Evolutionary conservation across 768 basidiomycete species (phyloP).

Genomic region (Kondoa malvinella): DNA sequence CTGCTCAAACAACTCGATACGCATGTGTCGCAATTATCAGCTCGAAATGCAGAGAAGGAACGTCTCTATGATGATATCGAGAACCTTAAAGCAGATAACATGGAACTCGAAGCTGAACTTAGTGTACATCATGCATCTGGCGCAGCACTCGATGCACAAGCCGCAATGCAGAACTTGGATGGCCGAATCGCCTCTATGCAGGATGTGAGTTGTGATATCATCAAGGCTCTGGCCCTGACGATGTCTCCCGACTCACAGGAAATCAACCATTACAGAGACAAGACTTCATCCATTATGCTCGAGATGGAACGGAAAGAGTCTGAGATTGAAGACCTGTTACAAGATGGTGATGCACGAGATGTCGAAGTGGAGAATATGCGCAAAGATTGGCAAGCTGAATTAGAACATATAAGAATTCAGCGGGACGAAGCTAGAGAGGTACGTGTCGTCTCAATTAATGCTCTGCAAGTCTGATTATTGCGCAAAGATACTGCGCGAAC

Average conservation of each 20-base stretch:
- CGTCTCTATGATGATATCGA: slow-evolving; percentile 41
- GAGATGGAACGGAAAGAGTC: slow-evolving; percentile 52
- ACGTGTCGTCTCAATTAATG: slow-evolving; percentile 48
- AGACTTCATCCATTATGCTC: slow-evolving; percentile 20
- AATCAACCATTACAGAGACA: slow-evolving; percentile 26
- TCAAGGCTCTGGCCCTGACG: neutral
- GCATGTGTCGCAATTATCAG: slow-evolving; percentile 24
- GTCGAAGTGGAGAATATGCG: slow-evolving; percentile 25
- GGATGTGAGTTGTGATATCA: neutral
- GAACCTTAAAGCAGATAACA: slow-evolving; percentile 46
- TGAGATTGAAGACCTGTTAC: slow-evolving; percentile 64
- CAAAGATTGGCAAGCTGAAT: slow-evolving; percentile 22
- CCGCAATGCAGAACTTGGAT: slow-evolving; percentile 51
- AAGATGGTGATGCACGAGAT: slow-evolving; percentile 46
- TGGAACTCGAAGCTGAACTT: slow-evolving; percentile 14
- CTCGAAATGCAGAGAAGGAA: slow-evolving; percentile 22
- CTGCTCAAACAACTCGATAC: slow-evolving; percentile 25
- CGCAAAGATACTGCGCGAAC: slow-evolving; percentile 20
- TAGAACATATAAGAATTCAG: slow-evolving; percentile 32
- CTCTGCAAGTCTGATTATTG: neutral
- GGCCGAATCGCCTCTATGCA: neutral
- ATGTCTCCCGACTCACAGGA: slow-evolving; percentile 19
- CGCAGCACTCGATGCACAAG: slow-evolving; percentile 59
- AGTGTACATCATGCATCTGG: neutral
- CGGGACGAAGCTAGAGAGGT: slow-evolving; percentile 59